phyloP scores from a whole-genome alignment of 352 stramenopile species.

The Plasmopara viticola region DNA sequence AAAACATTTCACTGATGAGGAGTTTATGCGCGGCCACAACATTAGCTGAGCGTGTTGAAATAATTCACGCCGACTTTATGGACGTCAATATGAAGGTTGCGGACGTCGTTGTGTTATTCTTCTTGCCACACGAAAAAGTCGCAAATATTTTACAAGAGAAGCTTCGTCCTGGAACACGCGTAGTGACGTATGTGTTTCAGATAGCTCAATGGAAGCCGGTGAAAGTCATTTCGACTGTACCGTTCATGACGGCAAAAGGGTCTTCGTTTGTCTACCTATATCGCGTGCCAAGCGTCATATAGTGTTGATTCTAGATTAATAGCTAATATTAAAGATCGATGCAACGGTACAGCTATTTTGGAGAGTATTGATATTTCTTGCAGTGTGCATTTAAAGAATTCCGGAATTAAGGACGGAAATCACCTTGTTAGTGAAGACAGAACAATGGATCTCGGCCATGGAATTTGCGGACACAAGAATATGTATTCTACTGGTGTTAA shows the following conservation, averaged over 20 bases:
- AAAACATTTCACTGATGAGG: conserved; percentile 3
- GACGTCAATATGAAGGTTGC: conserved; percentile 35
- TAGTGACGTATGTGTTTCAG: conserved; percentile 67
- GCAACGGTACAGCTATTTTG: background rate
- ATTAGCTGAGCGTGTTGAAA: conserved; percentile 20
- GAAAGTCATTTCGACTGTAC: conserved; percentile 32
- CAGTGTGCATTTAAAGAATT: conserved; percentile 4
- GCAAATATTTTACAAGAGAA: conserved; percentile 28
- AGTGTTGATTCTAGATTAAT: conserved; percentile 4
- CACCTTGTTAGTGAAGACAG: background rate
- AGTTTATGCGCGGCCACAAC: background rate
- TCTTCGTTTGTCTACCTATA: conserved; percentile 47
- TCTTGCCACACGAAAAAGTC: conserved; percentile 50
- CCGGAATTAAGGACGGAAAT: background rate
- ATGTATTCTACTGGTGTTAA: conserved; percentile 66
- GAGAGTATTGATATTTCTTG: conserved; percentile 17
- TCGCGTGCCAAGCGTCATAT: conserved; percentile 17
- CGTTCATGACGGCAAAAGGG: conserved; percentile 55
- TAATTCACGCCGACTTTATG: conserved; percentile 53
- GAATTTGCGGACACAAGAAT: conserved; percentile 83
- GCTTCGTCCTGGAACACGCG: conserved; percentile 32
- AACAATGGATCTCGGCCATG: conserved; percentile 48
- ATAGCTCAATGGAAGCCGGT: conserved; percentile 50
- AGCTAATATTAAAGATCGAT: background rate
- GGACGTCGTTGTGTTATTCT: conserved; percentile 58